Evolutionary conservation across 2,329 filamentous ascomycete genomes (phyloP).

Genomic region (Lasiodiplodia gonubiensis): DNA sequence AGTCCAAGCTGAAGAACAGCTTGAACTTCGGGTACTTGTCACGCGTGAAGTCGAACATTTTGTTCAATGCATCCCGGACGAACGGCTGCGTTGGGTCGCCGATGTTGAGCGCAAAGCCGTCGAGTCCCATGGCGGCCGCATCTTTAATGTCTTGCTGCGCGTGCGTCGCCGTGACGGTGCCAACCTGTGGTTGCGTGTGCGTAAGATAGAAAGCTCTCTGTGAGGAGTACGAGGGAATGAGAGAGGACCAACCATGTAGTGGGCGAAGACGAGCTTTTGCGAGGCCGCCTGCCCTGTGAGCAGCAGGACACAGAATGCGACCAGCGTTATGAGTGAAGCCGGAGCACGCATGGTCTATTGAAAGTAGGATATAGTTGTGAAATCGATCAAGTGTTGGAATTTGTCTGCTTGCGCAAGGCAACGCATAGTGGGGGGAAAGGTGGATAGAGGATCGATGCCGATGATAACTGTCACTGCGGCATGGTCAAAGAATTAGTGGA

Average conservation of each 20-base stretch:
- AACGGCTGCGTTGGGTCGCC: slow-evolving; percentile 38
- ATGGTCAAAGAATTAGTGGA: no score
- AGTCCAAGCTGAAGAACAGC: slow-evolving; percentile 48
- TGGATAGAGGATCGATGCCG: no score
- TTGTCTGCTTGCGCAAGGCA: not conserved
- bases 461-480: no score
- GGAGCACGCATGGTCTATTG: not conserved
- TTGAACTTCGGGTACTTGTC: slow-evolving; percentile 39
- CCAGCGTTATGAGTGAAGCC: not conserved
- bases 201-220: no score
- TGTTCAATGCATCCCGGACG: slow-evolving; percentile 35
- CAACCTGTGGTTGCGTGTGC: not conserved
- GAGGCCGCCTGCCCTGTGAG: not conserved
- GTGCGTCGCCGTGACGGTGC: not conserved
- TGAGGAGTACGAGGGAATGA: not conserved
- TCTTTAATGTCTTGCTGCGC: slow-evolving; percentile 39
- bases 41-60: slow-evolving; percentile 42
- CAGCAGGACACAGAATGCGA: not conserved
- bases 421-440: no score
- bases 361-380: not conserved
- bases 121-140: slow-evolving; percentile 32
- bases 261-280: slow-evolving; percentile 2
- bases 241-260: slow-evolving; percentile 3
- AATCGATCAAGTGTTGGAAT: not conserved
- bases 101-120: slow-evolving; percentile 31